Evolutionary conservation across 202 grass and related monocot genomes (phyloP).

Genomic region (Saccharum hybrid): DNA sequence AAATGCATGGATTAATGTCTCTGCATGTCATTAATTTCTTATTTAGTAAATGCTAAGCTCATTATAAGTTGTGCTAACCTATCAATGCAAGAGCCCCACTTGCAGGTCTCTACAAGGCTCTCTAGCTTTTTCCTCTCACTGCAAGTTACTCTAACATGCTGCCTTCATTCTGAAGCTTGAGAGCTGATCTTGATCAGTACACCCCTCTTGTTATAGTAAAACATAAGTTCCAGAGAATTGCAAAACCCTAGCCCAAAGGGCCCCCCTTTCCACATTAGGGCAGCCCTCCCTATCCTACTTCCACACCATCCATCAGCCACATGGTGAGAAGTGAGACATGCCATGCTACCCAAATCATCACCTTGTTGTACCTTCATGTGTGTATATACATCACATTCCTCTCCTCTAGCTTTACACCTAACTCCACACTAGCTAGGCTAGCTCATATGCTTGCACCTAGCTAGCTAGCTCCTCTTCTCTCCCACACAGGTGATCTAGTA

Average conservation of each 20-base stretch:
- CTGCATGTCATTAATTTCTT: neutral
- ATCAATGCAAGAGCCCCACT: constrained; percentile 25
- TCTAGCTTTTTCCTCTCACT: neutral
- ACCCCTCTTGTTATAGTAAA: constrained; percentile 40
- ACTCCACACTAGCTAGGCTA: constrained; percentile 1
- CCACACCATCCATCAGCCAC: constrained; percentile 38
- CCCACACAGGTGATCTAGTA: constrained; percentile 2
- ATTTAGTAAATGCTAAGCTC: neutral
- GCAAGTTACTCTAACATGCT: neutral
- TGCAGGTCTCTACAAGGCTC: neutral
- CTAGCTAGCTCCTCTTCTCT: neutral
- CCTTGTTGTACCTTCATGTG: constrained; percentile 46
- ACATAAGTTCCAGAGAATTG: constrained; percentile 34
- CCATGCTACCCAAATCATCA: constrained; percentile 86
- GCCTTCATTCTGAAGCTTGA: constrained; percentile 38
- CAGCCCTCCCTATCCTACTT: constrained; percentile 29
- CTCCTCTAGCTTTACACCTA: constrained; percentile 36
- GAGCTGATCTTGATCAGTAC: neutral
- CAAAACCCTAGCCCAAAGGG: constrained; percentile 33
- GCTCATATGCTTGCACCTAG: neutral
- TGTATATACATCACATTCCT: constrained; percentile 42
- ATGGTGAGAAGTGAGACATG: constrained; percentile 55
- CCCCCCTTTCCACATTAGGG: constrained; percentile 67
- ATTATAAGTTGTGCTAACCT: constrained; percentile 23
- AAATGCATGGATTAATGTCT: neutral